Base-by-base conservation (phyloP, 345 rosid species). In the Physaria fendleri region DNA sequence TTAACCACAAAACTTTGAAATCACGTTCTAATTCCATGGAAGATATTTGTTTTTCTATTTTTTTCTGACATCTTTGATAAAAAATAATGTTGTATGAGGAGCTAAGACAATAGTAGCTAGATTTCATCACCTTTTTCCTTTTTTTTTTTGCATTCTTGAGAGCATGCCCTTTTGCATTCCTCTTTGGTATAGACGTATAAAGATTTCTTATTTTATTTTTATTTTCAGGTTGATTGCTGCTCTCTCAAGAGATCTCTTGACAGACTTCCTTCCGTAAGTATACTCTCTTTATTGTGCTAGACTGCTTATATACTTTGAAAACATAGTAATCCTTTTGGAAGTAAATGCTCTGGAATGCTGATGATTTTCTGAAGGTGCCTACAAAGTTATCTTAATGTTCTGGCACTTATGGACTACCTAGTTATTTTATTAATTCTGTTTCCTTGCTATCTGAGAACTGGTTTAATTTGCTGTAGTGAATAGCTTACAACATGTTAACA, bases 211-310 rank as follows among this genome's bases (percentile, higher is more conserved):
- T n/a, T n/a, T n/a, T n/a, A n/a, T n/a, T n/a, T n/a, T n/a, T n/a
- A n/a, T 22, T 71, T 48, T 69, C 94, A 91, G 98, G 77, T 75
- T 88, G 84, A 71, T 83, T 62, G 87, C 91, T 56, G 89, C 83
- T 25, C 81, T 89, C 51, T 84, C 94, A 39, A 89, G 95, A 75
- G 99, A 93, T 77, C 82, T 89, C 51, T 73, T 83, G 23, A 71
- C 80, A 49, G 99, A 85, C 33, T 85, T 89, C 51, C 21, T 76
- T 38, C 77, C 71, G 97, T 93, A 72, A 85, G 95, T 83, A 57
- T 67, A 56, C 72, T 69, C 38, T 34, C 48, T 24, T 60, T 44
- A 34, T 66, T 15, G 42, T 57, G 14, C 17, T 64, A 10, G 33
- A n/a, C n/a, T n/a, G n/a, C n/a, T n/a, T n/a, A n/a, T 29, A 41